These are phyloP conservation scores for Globisporangium radiosum DNA, from an alignment of 352 stramenopile species.

Conservation along the genomic window DNA sequence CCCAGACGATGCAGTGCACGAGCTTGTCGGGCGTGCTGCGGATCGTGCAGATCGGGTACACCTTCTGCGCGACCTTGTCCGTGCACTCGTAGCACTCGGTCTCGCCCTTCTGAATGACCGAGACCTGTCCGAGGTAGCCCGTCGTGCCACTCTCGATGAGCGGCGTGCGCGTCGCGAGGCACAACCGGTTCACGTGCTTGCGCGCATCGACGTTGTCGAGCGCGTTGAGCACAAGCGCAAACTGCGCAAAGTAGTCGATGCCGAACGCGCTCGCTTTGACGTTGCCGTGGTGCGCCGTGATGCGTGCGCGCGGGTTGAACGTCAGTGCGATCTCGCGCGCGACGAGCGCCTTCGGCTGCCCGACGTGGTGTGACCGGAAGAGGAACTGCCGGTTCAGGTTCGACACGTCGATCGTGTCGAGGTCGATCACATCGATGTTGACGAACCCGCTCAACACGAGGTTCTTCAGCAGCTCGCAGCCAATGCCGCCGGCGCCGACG, in stretches of 20 bases:
- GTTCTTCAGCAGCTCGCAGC: constrained; percentile 99
- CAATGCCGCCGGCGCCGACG: constrained; percentile 97
- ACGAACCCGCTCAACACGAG: constrained; percentile 96
- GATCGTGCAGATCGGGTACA: constrained; percentile 99
- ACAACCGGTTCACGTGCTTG: constrained; percentile 98
- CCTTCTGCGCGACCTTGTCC: constrained; percentile 91
- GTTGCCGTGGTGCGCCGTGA: constrained; percentile 96
- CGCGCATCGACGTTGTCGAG: constrained; percentile 99
- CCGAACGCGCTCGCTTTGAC: constrained; percentile 91
- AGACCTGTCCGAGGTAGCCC: constrained; percentile 97
- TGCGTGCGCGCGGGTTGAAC: constrained; percentile 88
- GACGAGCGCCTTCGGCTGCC: constrained; percentile 93
- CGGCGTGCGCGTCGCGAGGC: constrained; percentile 83
- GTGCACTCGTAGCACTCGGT: constrained; percentile 99
- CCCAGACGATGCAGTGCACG: constrained; percentile 99
- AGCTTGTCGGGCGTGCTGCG: constrained; percentile 97
- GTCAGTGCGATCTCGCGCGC: constrained; percentile 66
- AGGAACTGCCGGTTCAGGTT: constrained; percentile 99
- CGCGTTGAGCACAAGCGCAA: constrained; percentile 98
- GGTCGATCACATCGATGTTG: constrained; percentile 92
- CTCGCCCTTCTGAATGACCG: constrained; percentile 95
- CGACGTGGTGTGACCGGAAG: constrained; percentile 97
- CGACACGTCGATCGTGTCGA: constrained; percentile 99
- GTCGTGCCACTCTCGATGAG: constrained; percentile 98
- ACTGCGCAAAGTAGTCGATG: constrained; percentile 95